phyloP scores from a whole-genome alignment of 2,329 filamentous ascomycete genomes.

The Monascus ruber region DNA sequence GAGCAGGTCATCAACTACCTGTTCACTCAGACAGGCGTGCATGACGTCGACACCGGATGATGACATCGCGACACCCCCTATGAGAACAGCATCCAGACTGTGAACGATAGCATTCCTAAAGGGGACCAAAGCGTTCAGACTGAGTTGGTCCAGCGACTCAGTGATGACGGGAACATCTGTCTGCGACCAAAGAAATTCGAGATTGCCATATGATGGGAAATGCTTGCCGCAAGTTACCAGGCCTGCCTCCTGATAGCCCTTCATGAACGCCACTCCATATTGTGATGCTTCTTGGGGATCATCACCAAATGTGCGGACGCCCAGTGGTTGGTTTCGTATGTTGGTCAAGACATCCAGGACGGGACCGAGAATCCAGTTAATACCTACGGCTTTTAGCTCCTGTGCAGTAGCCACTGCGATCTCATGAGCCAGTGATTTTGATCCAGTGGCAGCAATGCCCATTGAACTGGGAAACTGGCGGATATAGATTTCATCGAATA shows the following conservation, averaged over 20 bases:
- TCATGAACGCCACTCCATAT: constrained; percentile 82
- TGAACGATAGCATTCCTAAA: constrained; percentile 82
- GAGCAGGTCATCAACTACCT: constrained; percentile 81
- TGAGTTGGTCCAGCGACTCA: constrained; percentile 83
- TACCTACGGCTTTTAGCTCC: constrained; percentile 82
- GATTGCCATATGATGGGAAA: constrained; percentile 89
- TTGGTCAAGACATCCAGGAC: constrained; percentile 92
- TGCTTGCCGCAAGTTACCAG: constrained; percentile 88
- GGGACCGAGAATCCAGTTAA: constrained; percentile 91
- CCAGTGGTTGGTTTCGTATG: constrained; percentile 77
- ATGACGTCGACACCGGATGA: constrained; percentile 88
- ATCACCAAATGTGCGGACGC: constrained; percentile 80
- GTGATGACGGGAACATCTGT: constrained; percentile 92
- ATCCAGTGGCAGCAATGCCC: constrained; percentile 88
- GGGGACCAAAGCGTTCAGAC: constrained; percentile 79
- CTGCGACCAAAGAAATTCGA: constrained; percentile 85
- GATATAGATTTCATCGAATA: constrained; percentile 91
- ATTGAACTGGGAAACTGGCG: constrained; percentile 95
- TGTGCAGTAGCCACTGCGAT: constrained; percentile 88
- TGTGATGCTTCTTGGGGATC: constrained; percentile 91
- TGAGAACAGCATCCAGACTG: constrained; percentile 88
- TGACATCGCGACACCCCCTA: constrained; percentile 85
- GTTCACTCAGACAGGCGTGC: constrained; percentile 85
- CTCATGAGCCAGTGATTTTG: constrained; percentile 72
- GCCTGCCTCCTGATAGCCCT: constrained; percentile 84